A percentile compares a stretch with the other conserved stretches of the same genome.
phyloP scores from a whole-genome alignment of 345 rosid genomes.

The Eucalyptus polybractea region DNA sequence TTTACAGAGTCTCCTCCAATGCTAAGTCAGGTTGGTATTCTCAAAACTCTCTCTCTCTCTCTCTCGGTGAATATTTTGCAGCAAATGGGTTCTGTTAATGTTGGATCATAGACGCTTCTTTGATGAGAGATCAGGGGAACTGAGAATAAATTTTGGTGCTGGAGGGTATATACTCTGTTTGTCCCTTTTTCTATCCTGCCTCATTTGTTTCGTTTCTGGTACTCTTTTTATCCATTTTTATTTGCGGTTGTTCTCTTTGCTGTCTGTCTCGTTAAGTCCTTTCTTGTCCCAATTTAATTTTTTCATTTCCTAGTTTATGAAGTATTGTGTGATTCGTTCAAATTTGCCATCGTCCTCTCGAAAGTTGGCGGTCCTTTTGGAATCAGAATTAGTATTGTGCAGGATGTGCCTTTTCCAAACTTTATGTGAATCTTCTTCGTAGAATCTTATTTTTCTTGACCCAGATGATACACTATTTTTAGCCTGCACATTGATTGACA shows the following conservation, averaged over 20 bases:
- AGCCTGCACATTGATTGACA: not conserved
- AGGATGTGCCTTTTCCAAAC: not conserved
- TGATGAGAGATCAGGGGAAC: not conserved
- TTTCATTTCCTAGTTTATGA: not conserved
- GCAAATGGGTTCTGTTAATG: not conserved
- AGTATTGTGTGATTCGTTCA: not conserved
- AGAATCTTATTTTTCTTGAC: not conserved
- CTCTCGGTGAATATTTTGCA: not conserved
- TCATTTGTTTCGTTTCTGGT: not conserved
- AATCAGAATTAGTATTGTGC: not conserved
- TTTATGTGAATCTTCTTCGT: not conserved
- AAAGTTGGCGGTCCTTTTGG: not conserved
- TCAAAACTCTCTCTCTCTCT: not conserved
- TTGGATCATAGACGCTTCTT: not conserved
- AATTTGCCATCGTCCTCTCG: not conserved
- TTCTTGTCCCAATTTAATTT: not conserved
- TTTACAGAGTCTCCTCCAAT: slow-evolving; percentile 75
- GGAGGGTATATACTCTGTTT: not conserved
- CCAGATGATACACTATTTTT: not conserved
- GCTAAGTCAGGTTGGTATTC: slow-evolving; percentile 67
- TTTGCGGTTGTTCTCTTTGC: not conserved
- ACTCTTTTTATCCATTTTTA: not conserved
- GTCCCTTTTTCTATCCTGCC: not conserved
- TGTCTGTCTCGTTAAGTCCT: not conserved
- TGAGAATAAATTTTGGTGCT: not conserved